Evolutionary conservation across 2,329 filamentous ascomycete genomes (phyloP).

Genomic region (Gnomoniopsis sp.): DNA sequence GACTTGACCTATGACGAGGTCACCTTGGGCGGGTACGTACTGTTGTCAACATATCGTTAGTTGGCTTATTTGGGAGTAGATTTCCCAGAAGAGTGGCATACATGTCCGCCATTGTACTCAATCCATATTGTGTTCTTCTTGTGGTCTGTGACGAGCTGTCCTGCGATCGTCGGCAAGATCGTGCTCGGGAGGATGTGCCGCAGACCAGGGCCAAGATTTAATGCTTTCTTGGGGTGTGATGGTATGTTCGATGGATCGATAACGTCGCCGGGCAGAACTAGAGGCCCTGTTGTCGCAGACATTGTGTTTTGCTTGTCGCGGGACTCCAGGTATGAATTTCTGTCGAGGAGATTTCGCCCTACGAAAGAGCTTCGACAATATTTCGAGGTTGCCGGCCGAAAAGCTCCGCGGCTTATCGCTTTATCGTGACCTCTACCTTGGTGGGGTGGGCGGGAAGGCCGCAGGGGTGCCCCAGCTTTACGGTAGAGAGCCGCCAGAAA

Average conservation of each 20-base stretch:
- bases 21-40: slow-evolving; percentile 77
- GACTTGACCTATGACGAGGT: slow-evolving; percentile 85
- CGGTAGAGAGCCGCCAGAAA: slow-evolving; percentile 9
- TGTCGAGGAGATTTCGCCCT: not conserved
- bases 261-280: slow-evolving; percentile 79
- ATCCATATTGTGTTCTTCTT: slow-evolving; percentile 77
- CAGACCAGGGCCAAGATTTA: slow-evolving; percentile 81
- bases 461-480: slow-evolving; percentile 6
- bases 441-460: not conserved
- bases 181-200: slow-evolving; percentile 75
- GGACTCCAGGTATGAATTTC: not conserved
- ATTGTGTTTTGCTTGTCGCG: slow-evolving; percentile 45
- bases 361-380: not conserved
- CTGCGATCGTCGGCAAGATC: slow-evolving; percentile 65
- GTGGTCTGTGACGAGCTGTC: slow-evolving; percentile 63
- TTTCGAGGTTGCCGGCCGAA: slow-evolving; percentile 4
- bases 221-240: slow-evolving; percentile 62
- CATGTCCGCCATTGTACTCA: slow-evolving; percentile 67
- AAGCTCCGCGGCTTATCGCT: slow-evolving; percentile 7
- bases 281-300: slow-evolving; percentile 37
- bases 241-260: slow-evolving; percentile 67
- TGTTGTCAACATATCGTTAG: slow-evolving; percentile 38
- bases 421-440: not conserved
- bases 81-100: slow-evolving; percentile 53
- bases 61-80: slow-evolving; percentile 26